These are phyloP conservation scores for Diddensiella caesifluorescens DNA, from an alignment of 805 yeast genomes.

Conservation along the genomic window DNA sequence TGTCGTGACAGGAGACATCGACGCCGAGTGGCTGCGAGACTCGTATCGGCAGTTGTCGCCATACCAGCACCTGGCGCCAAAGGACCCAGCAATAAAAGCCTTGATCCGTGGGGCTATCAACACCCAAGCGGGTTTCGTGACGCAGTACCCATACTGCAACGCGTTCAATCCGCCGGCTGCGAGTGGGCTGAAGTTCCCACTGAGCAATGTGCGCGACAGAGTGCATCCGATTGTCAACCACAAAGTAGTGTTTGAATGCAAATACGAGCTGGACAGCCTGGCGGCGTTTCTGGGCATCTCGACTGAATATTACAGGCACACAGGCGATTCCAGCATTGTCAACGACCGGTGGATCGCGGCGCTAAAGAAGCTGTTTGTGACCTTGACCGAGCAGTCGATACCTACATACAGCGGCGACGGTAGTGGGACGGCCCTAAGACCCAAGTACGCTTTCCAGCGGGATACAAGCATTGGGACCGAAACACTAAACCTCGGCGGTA, in stretches of 20 bases:
- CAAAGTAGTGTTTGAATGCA: slow-evolving; percentile 75
- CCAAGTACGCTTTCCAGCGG: slow-evolving; percentile 65
- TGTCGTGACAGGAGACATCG: slow-evolving; percentile 86
- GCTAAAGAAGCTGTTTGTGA: slow-evolving; percentile 43
- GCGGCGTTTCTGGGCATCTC: slow-evolving; percentile 75
- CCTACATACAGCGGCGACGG: slow-evolving; percentile 42
- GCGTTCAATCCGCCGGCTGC: slow-evolving; percentile 80
- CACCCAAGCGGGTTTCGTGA: slow-evolving; percentile 65
- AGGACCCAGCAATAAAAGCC: slow-evolving; percentile 45
- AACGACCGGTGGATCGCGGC: slow-evolving; percentile 57
- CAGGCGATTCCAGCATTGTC: slow-evolving; percentile 33
- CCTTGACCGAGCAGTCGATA: slow-evolving; percentile 53
- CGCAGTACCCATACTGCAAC: slow-evolving; percentile 73
- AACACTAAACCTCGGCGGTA: slow-evolving; percentile 71
- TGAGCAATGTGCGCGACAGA: slow-evolving; percentile 45
- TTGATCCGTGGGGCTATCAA: slow-evolving; percentile 73
- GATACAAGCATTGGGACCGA: slow-evolving; percentile 73
- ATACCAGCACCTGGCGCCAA: slow-evolving; percentile 54
- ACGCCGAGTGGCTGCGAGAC: slow-evolving; percentile 90
- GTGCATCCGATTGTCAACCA: slow-evolving; percentile 71
- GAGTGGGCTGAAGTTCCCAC: slow-evolving; percentile 40
- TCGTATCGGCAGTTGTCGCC: slow-evolving; percentile 78
- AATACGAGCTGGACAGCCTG: slow-evolving; percentile 80
- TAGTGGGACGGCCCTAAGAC: slow-evolving; percentile 43
- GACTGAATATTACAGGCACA: slow-evolving; percentile 52